These are phyloP conservation scores for Bassia scoparia DNA, from an alignment of 148 eudicot genomes.

Conservation along the genomic window DNA sequence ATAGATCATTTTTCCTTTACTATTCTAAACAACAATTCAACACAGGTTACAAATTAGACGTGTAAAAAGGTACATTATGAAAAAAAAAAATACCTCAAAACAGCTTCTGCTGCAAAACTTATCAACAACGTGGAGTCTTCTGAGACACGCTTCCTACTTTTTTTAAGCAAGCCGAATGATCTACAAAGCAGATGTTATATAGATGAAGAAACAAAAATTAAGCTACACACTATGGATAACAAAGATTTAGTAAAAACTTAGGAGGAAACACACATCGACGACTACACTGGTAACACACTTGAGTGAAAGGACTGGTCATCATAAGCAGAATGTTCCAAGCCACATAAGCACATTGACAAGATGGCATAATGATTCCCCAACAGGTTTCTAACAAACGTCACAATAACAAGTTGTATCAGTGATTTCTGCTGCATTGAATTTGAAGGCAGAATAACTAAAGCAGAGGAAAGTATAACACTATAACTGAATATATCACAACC, in stretches of 20 bases:
- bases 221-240: constrained; percentile 6
- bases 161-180: constrained; percentile 39
- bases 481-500: too few species aligned
- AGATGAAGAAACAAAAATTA: background rate
- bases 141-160: constrained; percentile 30
- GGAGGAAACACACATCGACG: constrained; percentile 36
- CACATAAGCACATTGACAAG: constrained; percentile 48
- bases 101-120: constrained; percentile 48
- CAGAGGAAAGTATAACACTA: background rate
- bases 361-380: constrained; percentile 38
- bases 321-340: constrained; percentile 24
- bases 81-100: constrained; percentile 35
- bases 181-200: constrained; percentile 21
- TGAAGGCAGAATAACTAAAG: background rate
- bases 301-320: constrained; percentile 27
- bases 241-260: background rate
- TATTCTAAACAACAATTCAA: background rate
- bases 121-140: constrained; percentile 23
- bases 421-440: constrained; percentile 1
- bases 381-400: constrained; percentile 35
- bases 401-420: background rate
- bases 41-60: background rate
- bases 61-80: too few species aligned
- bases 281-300: constrained; percentile 46
- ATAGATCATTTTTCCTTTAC: background rate